Evolutionary conservation across 176 grass and related monocot species (phyloP).

Genomic region (Ananas comosus): DNA sequence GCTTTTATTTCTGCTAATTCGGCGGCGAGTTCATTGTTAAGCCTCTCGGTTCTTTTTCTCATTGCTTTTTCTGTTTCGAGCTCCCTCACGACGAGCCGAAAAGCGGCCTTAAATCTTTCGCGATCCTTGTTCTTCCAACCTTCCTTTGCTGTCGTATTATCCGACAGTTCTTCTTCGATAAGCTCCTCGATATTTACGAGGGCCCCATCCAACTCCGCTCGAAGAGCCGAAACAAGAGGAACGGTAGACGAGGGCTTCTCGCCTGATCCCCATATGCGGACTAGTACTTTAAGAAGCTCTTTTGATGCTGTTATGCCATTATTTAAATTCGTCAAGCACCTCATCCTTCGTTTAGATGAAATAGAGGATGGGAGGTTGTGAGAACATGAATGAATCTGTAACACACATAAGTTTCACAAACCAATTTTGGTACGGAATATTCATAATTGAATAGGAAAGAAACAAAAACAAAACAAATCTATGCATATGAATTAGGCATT

Average conservation of each 20-base stretch:
- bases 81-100: constrained; percentile 28
- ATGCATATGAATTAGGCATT: no score
- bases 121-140: constrained; percentile 38
- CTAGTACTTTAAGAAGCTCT: constrained; percentile 52
- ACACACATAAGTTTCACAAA: constrained; percentile 2
- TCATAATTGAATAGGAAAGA: neutral
- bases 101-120: constrained; percentile 44
- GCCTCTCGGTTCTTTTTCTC: constrained; percentile 42
- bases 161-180: constrained; percentile 10
- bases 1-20: constrained; percentile 34
- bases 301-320: constrained; percentile 46
- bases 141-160: constrained; percentile 28
- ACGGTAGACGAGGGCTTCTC: constrained; percentile 32
- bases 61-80: constrained; percentile 47
- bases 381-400: constrained; percentile 24
- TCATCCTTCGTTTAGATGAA: constrained; percentile 16
- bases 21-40: constrained; percentile 42
- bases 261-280: constrained; percentile 25
- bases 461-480: neutral
- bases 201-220: constrained; percentile 41
- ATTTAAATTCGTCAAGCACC: constrained; percentile 38
- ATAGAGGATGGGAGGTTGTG: neutral
- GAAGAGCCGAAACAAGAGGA: constrained; percentile 51
- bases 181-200: constrained; percentile 29
- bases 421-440: neutral